phyloP scores from a whole-genome alignment of 306 rosid species.

The Adenanthera pavonina region DNA sequence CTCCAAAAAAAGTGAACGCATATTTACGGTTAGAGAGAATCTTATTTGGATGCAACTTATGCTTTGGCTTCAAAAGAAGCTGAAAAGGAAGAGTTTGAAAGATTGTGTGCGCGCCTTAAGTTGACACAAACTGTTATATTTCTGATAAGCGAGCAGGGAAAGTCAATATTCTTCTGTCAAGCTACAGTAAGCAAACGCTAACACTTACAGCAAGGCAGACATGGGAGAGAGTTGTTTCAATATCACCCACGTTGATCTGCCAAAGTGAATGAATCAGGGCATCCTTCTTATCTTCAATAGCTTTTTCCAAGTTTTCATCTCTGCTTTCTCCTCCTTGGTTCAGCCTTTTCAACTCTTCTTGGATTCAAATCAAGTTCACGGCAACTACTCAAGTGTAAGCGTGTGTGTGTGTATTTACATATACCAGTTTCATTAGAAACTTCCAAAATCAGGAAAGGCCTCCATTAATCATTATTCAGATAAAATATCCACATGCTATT shows the following conservation, averaged over 20 bases:
- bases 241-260: slow-evolving; percentile 91
- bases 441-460: slow-evolving; percentile 17
- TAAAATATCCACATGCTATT: not conserved
- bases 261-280: slow-evolving; percentile 85
- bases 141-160: not conserved
- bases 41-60: not conserved
- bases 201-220: slow-evolving; percentile 85
- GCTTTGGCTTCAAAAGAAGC: not conserved
- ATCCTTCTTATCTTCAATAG: slow-evolving; percentile 80
- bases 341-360: slow-evolving; percentile 84
- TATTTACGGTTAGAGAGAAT: no score
- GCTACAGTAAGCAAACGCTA: slow-evolving; percentile 37
- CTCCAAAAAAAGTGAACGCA: no score
- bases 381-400: slow-evolving; percentile 63
- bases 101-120: not conserved
- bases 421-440: slow-evolving; percentile 33
- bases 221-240: slow-evolving; percentile 84
- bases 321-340: slow-evolving; percentile 71
- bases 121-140: not conserved
- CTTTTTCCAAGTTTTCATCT: slow-evolving; percentile 70
- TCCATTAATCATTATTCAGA: slow-evolving; percentile 19
- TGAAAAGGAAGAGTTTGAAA: not conserved
- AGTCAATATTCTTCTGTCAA: slow-evolving; percentile 24
- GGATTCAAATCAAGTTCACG: slow-evolving; percentile 85
- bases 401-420: not conserved